phyloP scores from a whole-genome alignment of 495 filamentous ascomycete genomes.

The Oidiodendron maius region DNA sequence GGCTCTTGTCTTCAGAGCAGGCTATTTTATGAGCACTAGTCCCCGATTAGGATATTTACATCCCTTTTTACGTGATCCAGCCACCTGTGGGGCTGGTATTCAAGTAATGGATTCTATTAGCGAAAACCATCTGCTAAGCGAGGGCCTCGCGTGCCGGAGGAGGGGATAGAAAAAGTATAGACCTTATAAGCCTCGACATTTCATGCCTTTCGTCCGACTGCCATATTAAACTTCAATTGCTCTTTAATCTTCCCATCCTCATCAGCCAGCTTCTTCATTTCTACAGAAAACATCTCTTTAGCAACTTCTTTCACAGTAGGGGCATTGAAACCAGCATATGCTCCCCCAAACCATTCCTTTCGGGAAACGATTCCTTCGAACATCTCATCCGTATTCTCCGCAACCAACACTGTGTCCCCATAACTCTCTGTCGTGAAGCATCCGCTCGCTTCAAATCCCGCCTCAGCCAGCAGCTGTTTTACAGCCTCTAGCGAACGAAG shows the following conservation, averaged over 20 bases:
- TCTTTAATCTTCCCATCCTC: constrained; percentile 4
- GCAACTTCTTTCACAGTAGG: neutral
- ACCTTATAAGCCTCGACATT: neutral
- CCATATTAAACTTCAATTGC: constrained; percentile 8
- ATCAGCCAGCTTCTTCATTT: constrained; percentile 3
- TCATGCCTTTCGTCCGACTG: constrained; percentile 7
- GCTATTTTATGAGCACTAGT: too few species aligned
- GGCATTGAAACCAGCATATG: constrained; percentile 1
- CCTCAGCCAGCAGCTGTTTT: neutral
- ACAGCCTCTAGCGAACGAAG: constrained; percentile 5
- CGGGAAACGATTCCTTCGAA: constrained; percentile 5
- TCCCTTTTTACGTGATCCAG: too few species aligned
- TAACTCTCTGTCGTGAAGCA: constrained; percentile 10
- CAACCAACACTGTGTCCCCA: neutral
- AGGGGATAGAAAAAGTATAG: too few species aligned
- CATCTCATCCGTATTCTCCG: neutral
- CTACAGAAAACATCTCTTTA: constrained; percentile 5
- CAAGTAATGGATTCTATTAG: too few species aligned
- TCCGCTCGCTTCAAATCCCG: constrained; percentile 7
- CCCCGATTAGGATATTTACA: too few species aligned
- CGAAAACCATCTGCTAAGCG: too few species aligned
- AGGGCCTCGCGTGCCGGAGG: too few species aligned
- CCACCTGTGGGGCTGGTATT: too few species aligned
- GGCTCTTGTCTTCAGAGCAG: too few species aligned
- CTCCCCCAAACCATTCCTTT: neutral